Evolutionary conservation across 2,329 filamentous ascomycete species (phyloP), one percentile per base, ranked within the genome.

Genomic region (Chaetomium globosum): DNA sequence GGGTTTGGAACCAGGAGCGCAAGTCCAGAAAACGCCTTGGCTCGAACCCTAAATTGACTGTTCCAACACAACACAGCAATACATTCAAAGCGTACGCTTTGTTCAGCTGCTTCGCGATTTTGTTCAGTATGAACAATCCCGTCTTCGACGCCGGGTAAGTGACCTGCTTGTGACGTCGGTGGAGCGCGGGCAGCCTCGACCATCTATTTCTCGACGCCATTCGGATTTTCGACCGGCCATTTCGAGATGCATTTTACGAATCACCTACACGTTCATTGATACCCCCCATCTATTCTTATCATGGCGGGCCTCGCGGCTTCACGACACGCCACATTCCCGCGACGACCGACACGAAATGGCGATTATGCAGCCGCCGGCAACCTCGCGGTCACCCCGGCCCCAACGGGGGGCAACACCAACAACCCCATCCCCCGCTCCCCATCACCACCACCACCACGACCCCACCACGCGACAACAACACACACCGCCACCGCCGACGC

Each of bases 231-330:
- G 19, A 23, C 6, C 46, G 39, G 19, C 46, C 46, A 48, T n/a
- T 23, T 23, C 46, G n/a, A 48, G 46, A 48, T 48, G 46, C 21
- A n/a, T 19, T 12, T 21, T n/a, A 48, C n/a, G 19, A 16, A 21
- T 21, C 23, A n/a, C 16, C 10, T 10, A n/a, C 51, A 26, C 26
- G 9, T 23, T 16, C 23, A 19, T 33, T 30, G 26, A 33, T 9
- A n/a, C 26, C 51, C 12, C 6, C n/a, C 16, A 13, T 4, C 26
- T 31, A 54, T 49, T 54, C 23, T 26, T 43, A 52, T 6, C 28
- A 68, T 61, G 62, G 26, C 28, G n/a, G 69, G 66, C 46, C 65
- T 70, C 49, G 61, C 66, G 49, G 60, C 46, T 39, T 70, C 68
- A 23, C 66, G 66, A 39, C 69, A 70, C 54, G 69, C 70, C 13